Conservation (phyloP, 495 filamentous ascomycete species). For the Tuber magnatum region DNA sequence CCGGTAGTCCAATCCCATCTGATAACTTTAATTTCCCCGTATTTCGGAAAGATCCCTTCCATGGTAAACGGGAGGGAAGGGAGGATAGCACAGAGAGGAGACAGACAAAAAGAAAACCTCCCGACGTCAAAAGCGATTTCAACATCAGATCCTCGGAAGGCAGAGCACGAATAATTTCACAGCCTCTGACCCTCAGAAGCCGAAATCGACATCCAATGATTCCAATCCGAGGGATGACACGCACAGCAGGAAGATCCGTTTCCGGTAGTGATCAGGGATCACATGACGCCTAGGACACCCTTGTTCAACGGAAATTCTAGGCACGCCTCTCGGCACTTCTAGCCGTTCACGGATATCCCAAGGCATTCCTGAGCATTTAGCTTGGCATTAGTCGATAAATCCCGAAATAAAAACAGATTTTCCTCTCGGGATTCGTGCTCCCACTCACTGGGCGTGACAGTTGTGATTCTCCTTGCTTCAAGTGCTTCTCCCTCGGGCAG, state of each 20-base stretch:
- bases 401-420: not conserved
- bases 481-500: not conserved
- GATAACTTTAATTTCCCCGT: not conserved
- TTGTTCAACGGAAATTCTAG: constrained; percentile 11
- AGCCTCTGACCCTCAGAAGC: not conserved
- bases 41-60: not conserved
- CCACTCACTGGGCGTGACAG: not conserved
- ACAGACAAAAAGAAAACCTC: not conserved
- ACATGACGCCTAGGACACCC: constrained; percentile 1
- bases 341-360: constrained; percentile 11
- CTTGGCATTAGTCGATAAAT: not conserved
- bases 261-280: constrained; percentile 10
- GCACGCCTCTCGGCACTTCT: constrained; percentile 3
- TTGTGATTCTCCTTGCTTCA: not conserved
- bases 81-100: not conserved
- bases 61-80: not conserved
- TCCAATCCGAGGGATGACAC: not conserved
- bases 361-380: constrained; percentile 9
- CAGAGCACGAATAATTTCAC: not conserved
- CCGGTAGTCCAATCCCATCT: not conserved
- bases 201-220: constrained; percentile 21
- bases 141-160: constrained; percentile 7
- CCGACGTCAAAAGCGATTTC: constrained; percentile 10
- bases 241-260: not conserved
- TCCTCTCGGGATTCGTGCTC: not conserved